These are phyloP conservation scores for Candida glaebosa DNA, from an alignment of 805 yeast genomes.

Conservation along the genomic window DNA sequence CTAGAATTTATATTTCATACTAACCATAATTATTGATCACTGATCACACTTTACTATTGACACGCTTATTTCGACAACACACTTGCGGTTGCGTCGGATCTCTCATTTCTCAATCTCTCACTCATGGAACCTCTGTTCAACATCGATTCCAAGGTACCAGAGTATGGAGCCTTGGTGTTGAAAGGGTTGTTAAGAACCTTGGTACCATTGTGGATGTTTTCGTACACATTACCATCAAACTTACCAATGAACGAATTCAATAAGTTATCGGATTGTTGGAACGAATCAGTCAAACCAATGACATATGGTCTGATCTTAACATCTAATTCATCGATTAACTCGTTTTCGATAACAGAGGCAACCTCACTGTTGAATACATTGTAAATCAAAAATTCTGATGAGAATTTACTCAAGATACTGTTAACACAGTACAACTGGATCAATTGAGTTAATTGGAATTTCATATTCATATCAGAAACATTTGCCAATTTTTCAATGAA, in stretches of 20 bases:
- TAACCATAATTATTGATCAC: neutral
- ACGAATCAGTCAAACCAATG: constrained; percentile 40
- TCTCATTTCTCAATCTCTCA: constrained; percentile 38
- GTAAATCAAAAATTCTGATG: constrained; percentile 68
- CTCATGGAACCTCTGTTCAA: constrained; percentile 36
- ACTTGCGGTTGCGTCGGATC: constrained; percentile 29
- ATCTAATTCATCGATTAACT: constrained; percentile 16
- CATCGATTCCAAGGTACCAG: constrained; percentile 34
- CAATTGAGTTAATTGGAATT: constrained; percentile 48
- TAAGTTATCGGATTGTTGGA: constrained; percentile 42
- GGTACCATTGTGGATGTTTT: constrained; percentile 37
- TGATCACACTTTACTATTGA: neutral
- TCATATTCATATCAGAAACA: constrained; percentile 37
- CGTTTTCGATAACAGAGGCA: constrained; percentile 6
- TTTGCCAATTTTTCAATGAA: constrained; percentile 36
- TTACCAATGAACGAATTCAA: constrained; percentile 41
- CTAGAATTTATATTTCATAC: no score
- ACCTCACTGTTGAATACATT: constrained; percentile 48
- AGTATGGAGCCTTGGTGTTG: constrained; percentile 39
- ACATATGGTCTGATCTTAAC: constrained; percentile 38
- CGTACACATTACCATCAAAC: constrained; percentile 43
- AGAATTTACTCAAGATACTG: constrained; percentile 61
- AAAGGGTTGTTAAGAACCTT: constrained; percentile 32
- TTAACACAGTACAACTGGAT: constrained; percentile 56
- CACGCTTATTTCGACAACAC: constrained; percentile 23